phyloP scores from a whole-genome alignment of 1,284 basidiomycete genomes.

The Sanghuangporus sanghuang region DNA sequence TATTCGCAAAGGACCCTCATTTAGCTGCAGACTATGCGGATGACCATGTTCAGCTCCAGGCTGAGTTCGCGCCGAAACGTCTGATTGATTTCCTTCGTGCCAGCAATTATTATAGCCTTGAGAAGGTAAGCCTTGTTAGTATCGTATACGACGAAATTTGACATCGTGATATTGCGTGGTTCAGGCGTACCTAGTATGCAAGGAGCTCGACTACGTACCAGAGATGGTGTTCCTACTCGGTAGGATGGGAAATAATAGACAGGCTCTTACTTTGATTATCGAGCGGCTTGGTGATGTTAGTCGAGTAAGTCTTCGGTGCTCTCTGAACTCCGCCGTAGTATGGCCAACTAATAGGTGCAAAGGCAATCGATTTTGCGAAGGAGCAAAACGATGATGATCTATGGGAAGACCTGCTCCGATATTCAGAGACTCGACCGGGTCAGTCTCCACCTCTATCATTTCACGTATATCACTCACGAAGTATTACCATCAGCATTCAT shows the following conservation, averaged over 20 bases:
- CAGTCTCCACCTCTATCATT: constrained; percentile 20
- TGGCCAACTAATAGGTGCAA: background rate
- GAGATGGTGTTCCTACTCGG: constrained; percentile 99
- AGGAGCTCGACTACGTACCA: constrained; percentile 79
- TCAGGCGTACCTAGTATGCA: constrained; percentile 86
- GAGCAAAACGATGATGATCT: constrained; percentile 97
- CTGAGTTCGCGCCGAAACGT: constrained; percentile 75
- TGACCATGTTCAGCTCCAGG: constrained; percentile 87
- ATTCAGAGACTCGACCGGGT: constrained; percentile 92
- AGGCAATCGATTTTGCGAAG: constrained; percentile 98
- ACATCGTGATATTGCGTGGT: background rate
- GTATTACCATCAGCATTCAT: constrained; percentile 71
- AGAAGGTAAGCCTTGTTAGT: constrained; percentile 52
- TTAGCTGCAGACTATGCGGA: constrained; percentile 81
- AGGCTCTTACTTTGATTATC: constrained; percentile 92
- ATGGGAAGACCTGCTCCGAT: constrained; percentile 94
- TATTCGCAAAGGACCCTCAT: constrained; percentile 85
- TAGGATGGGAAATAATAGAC: constrained; percentile 95
- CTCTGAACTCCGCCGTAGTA: background rate
- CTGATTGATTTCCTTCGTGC: constrained; percentile 91
- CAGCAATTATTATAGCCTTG: constrained; percentile 89
- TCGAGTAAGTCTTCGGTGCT: constrained; percentile 44
- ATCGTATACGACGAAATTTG: background rate
- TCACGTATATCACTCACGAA: background rate
- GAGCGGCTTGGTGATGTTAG: constrained; percentile 92